Percentiles rank a stretch among this genome's conserved stretches.
Evolutionary conservation across 495 filamentous ascomycete genomes (phyloP).

Genomic region (Oidiodendron maius): DNA sequence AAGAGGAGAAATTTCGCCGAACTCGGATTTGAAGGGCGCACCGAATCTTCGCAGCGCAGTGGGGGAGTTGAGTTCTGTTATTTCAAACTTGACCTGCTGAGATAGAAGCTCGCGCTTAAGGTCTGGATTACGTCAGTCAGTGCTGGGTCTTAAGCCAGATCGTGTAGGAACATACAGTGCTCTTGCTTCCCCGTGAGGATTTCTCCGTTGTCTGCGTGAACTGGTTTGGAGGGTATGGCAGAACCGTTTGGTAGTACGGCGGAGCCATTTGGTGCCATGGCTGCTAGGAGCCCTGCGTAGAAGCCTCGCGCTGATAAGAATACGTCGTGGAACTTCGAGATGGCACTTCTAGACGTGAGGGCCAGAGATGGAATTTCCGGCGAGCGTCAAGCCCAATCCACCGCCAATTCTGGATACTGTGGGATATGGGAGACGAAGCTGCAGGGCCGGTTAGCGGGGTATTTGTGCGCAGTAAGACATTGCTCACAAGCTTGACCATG

Average conservation of each 20-base stretch:
- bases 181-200: constrained; percentile 91
- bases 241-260: not conserved
- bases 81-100: constrained; percentile 82
- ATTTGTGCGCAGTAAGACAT: too few species aligned
- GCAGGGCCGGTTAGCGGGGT: too few species aligned
- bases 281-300: not conserved
- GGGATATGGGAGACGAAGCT: too few species aligned
- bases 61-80: constrained; percentile 83
- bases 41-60: constrained; percentile 94
- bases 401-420: too few species aligned
- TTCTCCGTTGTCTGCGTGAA: not conserved
- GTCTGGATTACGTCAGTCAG: constrained; percentile 47
- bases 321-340: too few species aligned
- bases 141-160: not conserved
- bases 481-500: too few species aligned
- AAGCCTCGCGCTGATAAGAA: not conserved
- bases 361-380: too few species aligned
- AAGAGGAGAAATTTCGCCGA: constrained; percentile 85
- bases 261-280: constrained; percentile 7
- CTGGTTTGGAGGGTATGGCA: not conserved
- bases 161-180: constrained; percentile 61
- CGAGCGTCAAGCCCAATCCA: too few species aligned
- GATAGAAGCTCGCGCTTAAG: constrained; percentile 92
- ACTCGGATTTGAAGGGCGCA: constrained; percentile 87
- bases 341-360: too few species aligned